Evolutionary conservation across 495 filamentous ascomycete genomes (phyloP), one percentile per base, ranked within the genome.

Genomic region (Xylaria palmicola): DNA sequence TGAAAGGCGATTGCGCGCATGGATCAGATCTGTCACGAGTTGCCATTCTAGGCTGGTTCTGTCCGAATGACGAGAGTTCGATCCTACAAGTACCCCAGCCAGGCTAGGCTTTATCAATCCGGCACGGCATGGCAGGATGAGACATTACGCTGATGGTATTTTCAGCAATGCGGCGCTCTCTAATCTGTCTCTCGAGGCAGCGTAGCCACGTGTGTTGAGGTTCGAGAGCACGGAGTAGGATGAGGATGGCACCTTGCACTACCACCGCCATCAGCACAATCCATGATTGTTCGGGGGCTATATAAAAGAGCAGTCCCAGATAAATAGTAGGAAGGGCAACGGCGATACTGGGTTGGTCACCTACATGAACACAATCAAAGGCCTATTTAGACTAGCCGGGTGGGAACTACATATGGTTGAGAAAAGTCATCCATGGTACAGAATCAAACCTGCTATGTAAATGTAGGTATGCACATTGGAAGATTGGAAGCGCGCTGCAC

Each of bases 1-100:
- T 34, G 26, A 17, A 32, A 12, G 10, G 20, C 22, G 45, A 56
- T 56, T 47, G 45, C 54, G 32, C 29, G 40, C 39, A 56, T n/a
- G 39, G 54, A 56, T 17, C 17, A 17, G 27, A 4, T 40, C 40
- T 56, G 54, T 56, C 40, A 40, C 44, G 44, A 32, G 40, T 34
- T 56, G 40, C 54, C 54, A 47, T 45, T 45, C 24, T 56, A 32
- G 45, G 54, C 26, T 56, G 53, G 45, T 36, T 56, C 34, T 30
- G 36, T 12, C 39, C 40, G 54, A 41, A 34, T 4, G 7, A 17
- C 54, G 54, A 40, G 54, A 56, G 54, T 45, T 56, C 40, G 54
- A 56, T 56, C 40, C 54, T 54, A 13, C 36, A 41, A n/a, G n/a
- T n/a, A n/a, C n/a, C n/a, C 34, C 29, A 22, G 51, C 51, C 19